These are phyloP conservation scores for Stereocaulon alpinum DNA, from an alignment of 495 filamentous ascomycete species.

Conservation along the genomic window DNA sequence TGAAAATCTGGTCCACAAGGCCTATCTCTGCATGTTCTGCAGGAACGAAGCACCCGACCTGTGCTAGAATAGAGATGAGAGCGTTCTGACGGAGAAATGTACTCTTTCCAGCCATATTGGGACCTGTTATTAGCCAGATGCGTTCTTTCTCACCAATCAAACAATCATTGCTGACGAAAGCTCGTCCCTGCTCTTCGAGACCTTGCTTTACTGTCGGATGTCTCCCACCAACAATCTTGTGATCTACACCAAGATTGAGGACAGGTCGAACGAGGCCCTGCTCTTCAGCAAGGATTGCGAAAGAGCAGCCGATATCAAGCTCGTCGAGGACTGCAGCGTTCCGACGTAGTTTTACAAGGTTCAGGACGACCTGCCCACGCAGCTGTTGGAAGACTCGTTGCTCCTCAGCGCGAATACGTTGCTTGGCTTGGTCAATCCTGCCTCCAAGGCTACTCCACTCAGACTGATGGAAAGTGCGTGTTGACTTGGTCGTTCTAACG, in stretches of 20 bases:
- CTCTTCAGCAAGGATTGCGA: conserved; percentile 66
- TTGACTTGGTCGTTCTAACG: conserved; percentile 70
- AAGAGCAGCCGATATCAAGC: conserved; percentile 78
- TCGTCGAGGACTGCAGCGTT: conserved; percentile 87
- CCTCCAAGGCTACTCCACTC: conserved; percentile 75
- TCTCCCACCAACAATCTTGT: conserved; percentile 69
- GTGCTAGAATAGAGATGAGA: conserved; percentile 82
- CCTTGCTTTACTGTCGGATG: conserved; percentile 85
- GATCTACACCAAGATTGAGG: conserved; percentile 45
- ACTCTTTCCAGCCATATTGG: conserved; percentile 98
- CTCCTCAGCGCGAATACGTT: conserved; percentile 72
- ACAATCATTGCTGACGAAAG: conserved; percentile 82
- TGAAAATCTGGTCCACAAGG: conserved; percentile 86
- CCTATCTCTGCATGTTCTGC: conserved; percentile 76
- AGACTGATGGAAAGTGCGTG: conserved; percentile 71
- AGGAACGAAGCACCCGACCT: conserved; percentile 85
- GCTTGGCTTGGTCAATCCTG: conserved; percentile 57
- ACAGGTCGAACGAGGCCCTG: conserved; percentile 62
- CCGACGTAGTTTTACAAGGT: conserved; percentile 70
- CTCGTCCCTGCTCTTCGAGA: conserved; percentile 65
- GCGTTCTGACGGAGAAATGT: conserved; percentile 94
- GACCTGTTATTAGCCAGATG: conserved; percentile 85
- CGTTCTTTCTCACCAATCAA: conserved; percentile 57
- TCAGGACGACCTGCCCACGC: conserved; percentile 62
- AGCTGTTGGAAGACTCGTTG: conserved; percentile 58